phyloP scores from a whole-genome alignment of 768 basidiomycete genomes.

The Lactarius quietus region DNA sequence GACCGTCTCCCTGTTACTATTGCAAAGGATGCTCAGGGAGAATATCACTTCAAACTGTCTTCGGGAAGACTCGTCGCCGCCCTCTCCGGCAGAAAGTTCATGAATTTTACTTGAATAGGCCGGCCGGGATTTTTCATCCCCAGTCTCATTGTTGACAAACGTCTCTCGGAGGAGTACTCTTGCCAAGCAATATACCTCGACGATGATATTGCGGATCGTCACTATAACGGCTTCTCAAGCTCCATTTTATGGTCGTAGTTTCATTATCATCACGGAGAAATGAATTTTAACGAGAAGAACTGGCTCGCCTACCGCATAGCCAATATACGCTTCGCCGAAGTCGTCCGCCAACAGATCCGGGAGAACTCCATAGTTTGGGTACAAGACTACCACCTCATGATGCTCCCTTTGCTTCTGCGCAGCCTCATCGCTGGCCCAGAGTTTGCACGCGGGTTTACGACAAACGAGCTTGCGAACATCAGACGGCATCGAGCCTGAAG shows the following conservation, averaged over 20 bases:
- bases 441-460: conserved; percentile 46
- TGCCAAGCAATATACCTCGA: conserved; percentile 98
- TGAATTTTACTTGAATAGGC: conserved; percentile 97
- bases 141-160: conserved; percentile 81
- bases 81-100: conserved; percentile 95
- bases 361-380: conserved; percentile 98
- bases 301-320: conserved; percentile 98
- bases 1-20: conserved; percentile 97
- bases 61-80: conserved; percentile 97
- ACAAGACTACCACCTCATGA: conserved; percentile 97
- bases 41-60: conserved; percentile 99
- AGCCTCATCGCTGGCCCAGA: conserved; percentile 74
- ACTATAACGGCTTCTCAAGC: conserved; percentile 99
- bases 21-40: conserved; percentile 84
- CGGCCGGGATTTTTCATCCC: conserved; percentile 97
- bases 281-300: conserved; percentile 99
- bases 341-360: conserved; percentile 69
- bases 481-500: conserved; percentile 62
- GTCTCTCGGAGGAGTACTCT: conserved; percentile 91
- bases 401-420: conserved; percentile 93
- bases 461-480: conserved; percentile 61
- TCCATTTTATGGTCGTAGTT: conserved; percentile 99
- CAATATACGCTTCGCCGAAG: conserved; percentile 92
- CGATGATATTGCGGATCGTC: conserved; percentile 96
- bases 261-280: conserved; percentile 99